phyloP scores from a whole-genome alignment of 2,329 filamentous ascomycete species.

The Fusarium siculi region DNA sequence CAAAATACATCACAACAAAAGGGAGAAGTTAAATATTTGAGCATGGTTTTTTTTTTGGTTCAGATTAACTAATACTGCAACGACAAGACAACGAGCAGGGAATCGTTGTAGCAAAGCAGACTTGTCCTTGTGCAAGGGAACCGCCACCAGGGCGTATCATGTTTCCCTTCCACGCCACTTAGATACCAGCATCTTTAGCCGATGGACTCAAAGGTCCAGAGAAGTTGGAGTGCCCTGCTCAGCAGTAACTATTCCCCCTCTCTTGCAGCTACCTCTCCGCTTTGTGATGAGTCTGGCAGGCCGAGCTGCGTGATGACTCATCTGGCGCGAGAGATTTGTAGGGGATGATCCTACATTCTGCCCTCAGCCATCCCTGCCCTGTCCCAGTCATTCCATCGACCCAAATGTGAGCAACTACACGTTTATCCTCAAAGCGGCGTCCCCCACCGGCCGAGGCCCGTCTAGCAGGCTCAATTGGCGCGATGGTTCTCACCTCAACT shows the following conservation, averaged over 20 bases:
- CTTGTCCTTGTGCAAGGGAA: constrained; percentile 49
- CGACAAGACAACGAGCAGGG: constrained; percentile 54
- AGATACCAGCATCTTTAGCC: constrained; percentile 51
- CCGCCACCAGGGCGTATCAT: constrained; percentile 46
- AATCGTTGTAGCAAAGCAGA: constrained; percentile 49
- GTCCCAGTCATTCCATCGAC: constrained; percentile 6
- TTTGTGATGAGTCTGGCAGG: constrained; percentile 19
- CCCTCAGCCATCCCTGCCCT: constrained; percentile 33
- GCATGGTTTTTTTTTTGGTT: constrained; percentile 42
- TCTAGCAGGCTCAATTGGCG: constrained; percentile 40
- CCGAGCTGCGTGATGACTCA: constrained; percentile 30
- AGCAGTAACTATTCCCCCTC: constrained; percentile 36
- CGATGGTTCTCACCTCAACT: constrained; percentile 33
- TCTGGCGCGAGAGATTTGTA: constrained; percentile 33
- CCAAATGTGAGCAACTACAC: constrained; percentile 26
- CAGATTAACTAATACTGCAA: constrained; percentile 58
- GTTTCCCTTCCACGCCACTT: constrained; percentile 41
- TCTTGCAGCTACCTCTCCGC: constrained; percentile 26
- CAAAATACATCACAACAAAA: not conserved
- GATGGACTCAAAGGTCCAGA: constrained; percentile 32
- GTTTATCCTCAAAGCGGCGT: constrained; percentile 37
- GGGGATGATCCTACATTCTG: constrained; percentile 45
- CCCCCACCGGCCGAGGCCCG: constrained; percentile 33
- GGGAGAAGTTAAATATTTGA: constrained; percentile 18
- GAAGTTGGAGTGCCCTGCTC: constrained; percentile 32